These are phyloP conservation scores for Populus simonii DNA, from an alignment of 345 rosid species.

Conservation along the genomic window DNA sequence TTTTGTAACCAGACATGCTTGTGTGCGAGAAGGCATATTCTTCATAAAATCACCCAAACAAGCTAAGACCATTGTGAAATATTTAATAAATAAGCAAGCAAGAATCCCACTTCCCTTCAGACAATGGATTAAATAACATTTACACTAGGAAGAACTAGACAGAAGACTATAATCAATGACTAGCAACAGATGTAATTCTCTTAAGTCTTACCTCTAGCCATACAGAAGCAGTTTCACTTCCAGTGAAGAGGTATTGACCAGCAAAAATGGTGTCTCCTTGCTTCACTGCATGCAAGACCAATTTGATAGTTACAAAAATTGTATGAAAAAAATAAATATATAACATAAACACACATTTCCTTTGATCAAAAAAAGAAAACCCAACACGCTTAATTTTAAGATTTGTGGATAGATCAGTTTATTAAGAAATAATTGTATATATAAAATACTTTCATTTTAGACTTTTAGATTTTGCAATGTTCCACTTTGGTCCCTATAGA, in stretches of 20 bases:
- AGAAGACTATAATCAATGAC: not conserved
- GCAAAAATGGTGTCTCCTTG: constrained; percentile 88
- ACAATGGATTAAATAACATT: not conserved
- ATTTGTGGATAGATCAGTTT: too few relatives aligned
- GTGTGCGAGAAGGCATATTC: not conserved
- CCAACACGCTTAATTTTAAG: not conserved
- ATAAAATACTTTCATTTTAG: too few relatives aligned
- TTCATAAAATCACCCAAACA: not conserved
- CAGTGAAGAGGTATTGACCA: constrained; percentile 94
- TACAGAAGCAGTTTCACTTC: constrained; percentile 96
- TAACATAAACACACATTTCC: not conserved
- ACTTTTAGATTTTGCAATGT: too few relatives aligned
- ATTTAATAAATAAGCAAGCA: not conserved
- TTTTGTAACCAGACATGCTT: not conserved
- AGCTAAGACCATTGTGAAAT: not conserved
- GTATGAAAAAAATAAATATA: not conserved
- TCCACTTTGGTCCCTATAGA: too few relatives aligned
- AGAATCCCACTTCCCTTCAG: not conserved
- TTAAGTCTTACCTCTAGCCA: constrained; percentile 99
- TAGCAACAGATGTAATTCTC: not conserved
- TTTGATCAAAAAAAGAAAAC: not conserved
- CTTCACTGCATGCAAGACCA: constrained; percentile 72
- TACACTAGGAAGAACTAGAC: not conserved
- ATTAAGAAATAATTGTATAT: too few relatives aligned
- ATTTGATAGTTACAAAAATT: constrained; percentile 4